Conservation (phyloP, 345 rosid genomes). For the Dipteronia sinensis region DNA sequence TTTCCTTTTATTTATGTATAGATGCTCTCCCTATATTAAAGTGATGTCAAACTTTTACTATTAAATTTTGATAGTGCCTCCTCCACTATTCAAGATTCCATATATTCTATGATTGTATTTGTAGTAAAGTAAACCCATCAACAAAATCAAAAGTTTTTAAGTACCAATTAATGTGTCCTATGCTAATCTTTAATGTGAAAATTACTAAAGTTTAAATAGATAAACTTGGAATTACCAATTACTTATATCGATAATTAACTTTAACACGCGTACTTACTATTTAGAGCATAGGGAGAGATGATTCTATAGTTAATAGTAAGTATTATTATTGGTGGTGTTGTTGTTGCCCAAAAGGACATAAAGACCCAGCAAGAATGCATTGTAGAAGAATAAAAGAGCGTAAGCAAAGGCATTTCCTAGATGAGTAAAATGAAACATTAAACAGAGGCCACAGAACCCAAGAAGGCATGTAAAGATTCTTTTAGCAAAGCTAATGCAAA, state of each 20-base stretch:
- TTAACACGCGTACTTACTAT: too few relatives aligned
- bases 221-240: too few relatives aligned
- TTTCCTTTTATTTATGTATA: neutral
- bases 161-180: neutral
- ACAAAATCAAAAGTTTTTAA: neutral
- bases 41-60: too few relatives aligned
- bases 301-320: neutral
- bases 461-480: neutral
- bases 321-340: neutral
- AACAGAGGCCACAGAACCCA: neutral
- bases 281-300: neutral
- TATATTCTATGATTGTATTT: neutral
- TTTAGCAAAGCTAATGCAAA: neutral
- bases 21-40: neutral
- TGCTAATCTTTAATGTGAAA: neutral
- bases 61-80: neutral
- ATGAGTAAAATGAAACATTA: neutral
- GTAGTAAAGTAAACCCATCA: neutral
- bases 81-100: conserved; percentile 4
- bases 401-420: neutral
- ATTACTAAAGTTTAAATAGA: neutral
- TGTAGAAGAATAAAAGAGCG: neutral
- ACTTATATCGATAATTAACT: too few relatives aligned
- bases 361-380: neutral
- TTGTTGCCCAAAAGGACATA: neutral